Conservation (phyloP, 2,329 filamentous ascomycete species). For the Xylaria sp. region DNA sequence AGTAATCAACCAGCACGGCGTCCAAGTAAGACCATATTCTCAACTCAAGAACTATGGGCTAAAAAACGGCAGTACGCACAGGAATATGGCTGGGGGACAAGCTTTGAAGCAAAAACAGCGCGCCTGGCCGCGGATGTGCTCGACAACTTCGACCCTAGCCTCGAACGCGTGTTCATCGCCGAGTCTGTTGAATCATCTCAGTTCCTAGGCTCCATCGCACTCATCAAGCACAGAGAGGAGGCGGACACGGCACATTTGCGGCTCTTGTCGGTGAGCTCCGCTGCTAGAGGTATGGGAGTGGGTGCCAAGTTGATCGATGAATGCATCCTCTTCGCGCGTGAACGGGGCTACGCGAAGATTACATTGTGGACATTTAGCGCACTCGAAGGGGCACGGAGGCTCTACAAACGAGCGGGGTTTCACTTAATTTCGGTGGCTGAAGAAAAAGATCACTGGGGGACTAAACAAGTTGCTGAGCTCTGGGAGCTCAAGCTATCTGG, state of each 20-base stretch:
- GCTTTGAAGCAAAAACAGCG: slow-evolving; percentile 23
- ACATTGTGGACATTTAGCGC: slow-evolving; percentile 26
- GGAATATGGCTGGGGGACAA: slow-evolving; percentile 20
- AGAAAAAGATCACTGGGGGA: slow-evolving; percentile 24
- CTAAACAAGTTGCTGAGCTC: slow-evolving; percentile 7
- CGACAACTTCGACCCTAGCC: slow-evolving; percentile 23
- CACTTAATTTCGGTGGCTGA: not conserved
- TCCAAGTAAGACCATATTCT: slow-evolving; percentile 13
- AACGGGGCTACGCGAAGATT: slow-evolving; percentile 24
- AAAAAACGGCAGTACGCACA: slow-evolving; percentile 16
- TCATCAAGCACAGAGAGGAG: slow-evolving; percentile 25
- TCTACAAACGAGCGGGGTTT: slow-evolving; percentile 31
- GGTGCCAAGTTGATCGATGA: slow-evolving; percentile 14
- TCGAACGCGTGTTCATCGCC: slow-evolving; percentile 24
- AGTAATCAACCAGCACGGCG: slow-evolving; percentile 24
- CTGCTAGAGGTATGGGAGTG: slow-evolving; percentile 26
- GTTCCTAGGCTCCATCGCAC: slow-evolving; percentile 27
- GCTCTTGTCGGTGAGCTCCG: slow-evolving; percentile 19
- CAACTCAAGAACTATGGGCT: not conserved
- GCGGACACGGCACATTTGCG: slow-evolving; percentile 21
- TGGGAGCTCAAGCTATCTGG: slow-evolving; percentile 24
- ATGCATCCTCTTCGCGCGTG: slow-evolving; percentile 24
- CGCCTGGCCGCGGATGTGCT: slow-evolving; percentile 20
- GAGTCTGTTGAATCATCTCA: slow-evolving; percentile 11
- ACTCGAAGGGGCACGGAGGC: slow-evolving; percentile 26